A percentile compares a stretch with the other conserved stretches of the same genome.
These are phyloP conservation scores for Clarireedia hainanense DNA, from an alignment of 2,329 filamentous ascomycete genomes.

Conservation along the genomic window DNA sequence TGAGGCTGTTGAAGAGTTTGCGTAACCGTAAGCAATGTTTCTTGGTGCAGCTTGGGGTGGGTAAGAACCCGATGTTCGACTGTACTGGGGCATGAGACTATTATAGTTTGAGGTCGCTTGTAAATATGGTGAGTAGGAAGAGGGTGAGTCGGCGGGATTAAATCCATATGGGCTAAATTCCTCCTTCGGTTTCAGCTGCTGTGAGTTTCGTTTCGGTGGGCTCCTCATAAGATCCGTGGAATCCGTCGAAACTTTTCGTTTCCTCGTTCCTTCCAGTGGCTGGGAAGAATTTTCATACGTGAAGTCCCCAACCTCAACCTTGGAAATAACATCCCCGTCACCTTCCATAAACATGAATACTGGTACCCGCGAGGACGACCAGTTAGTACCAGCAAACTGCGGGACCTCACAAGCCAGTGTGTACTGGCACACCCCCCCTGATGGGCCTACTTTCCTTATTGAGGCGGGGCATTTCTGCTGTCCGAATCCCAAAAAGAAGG, in stretches of 20 bases:
- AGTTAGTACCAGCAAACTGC: constrained; percentile 48
- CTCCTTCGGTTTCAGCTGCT: constrained; percentile 39
- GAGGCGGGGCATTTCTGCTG: constrained; percentile 62
- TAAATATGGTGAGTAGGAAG: constrained; percentile 42
- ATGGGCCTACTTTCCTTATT: constrained; percentile 52
- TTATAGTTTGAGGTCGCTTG: constrained; percentile 40
- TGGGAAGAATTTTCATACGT: constrained; percentile 43
- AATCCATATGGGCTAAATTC: constrained; percentile 49
- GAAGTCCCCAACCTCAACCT: constrained; percentile 52
- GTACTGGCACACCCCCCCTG: constrained; percentile 59
- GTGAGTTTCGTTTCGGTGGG: constrained; percentile 40
- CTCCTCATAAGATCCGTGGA: constrained; percentile 38
- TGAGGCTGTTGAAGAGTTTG: constrained; percentile 34
- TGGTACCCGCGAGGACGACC: constrained; percentile 46
- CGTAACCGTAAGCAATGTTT: constrained; percentile 35
- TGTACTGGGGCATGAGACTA: constrained; percentile 29
- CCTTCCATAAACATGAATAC: constrained; percentile 53
- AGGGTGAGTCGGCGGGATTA: constrained; percentile 37
- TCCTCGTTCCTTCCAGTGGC: constrained; percentile 37
- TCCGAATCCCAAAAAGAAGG: constrained; percentile 69
- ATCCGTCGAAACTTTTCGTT: constrained; percentile 48
- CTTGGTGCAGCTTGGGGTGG: constrained; percentile 32
- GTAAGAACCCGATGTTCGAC: constrained; percentile 30
- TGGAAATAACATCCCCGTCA: constrained; percentile 40
- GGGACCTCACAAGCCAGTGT: constrained; percentile 67